phyloP scores from a whole-genome alignment of 192 early-diverging fungal genomes.

The Coemansia sp. region DNA sequence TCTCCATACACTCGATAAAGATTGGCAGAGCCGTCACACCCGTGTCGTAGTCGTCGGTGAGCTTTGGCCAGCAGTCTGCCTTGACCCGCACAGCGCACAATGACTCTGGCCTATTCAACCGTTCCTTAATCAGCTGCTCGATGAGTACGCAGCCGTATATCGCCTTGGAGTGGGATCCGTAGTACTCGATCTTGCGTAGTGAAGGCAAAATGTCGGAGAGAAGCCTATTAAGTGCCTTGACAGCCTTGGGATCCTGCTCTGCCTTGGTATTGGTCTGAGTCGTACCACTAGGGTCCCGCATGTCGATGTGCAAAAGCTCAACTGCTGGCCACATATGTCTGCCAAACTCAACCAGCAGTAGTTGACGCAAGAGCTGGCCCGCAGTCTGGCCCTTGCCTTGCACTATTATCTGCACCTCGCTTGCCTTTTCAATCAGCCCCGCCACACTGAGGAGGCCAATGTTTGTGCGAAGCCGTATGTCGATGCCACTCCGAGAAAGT shows the following conservation, averaged over 20 bases:
- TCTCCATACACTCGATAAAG: no score
- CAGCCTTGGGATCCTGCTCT: neutral
- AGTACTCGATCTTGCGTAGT: neutral
- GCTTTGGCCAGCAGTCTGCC: no score
- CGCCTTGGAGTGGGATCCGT: neutral
- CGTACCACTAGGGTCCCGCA: neutral
- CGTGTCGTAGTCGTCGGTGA: no score
- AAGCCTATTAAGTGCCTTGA: neutral
- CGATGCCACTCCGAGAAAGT: no score
- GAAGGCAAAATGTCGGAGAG: neutral
- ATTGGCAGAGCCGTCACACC: no score
- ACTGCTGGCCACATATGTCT: neutral
- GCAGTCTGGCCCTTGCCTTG: neutral
- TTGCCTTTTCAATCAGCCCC: neutral
- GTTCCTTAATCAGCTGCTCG: no score
- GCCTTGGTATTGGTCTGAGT: neutral
- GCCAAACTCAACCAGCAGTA: neutral
- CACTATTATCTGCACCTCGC: neutral
- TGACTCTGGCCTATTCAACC: no score
- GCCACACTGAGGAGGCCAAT: neutral
- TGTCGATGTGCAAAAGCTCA: neutral
- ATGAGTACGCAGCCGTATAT: neutral
- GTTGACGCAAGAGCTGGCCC: neutral
- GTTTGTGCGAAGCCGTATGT: neutral
- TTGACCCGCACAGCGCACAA: no score